Conservation (phyloP, 441 rosid species). For the Gossypium davidsonii region DNA sequence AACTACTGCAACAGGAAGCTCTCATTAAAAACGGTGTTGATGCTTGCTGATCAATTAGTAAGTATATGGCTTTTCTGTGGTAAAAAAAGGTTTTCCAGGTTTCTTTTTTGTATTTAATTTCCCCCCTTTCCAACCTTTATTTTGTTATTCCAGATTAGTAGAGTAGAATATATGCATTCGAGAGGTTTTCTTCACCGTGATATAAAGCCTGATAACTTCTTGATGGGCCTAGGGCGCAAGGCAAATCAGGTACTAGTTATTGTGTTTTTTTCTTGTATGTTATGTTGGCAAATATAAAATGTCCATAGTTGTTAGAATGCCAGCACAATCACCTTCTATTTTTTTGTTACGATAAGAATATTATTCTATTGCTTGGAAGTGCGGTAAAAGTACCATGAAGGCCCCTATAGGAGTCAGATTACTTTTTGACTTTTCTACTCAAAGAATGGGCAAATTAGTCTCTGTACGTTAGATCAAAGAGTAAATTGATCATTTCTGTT, state of each 20-base stretch:
- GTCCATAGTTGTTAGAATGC: background rate
- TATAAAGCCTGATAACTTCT: conserved; percentile 96
- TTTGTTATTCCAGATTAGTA: conserved; percentile 55
- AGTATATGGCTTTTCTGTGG: conserved; percentile 22
- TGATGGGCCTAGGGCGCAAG: conserved; percentile 98
- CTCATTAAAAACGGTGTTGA: conserved; percentile 82
- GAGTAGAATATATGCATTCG: conserved; percentile 97
- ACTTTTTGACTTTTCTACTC: too few relatives aligned
- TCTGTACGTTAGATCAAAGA: too few relatives aligned
- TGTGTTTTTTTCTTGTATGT: background rate
- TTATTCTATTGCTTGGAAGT: background rate
- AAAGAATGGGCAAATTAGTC: too few relatives aligned
- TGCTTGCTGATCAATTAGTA: conserved; percentile 98
- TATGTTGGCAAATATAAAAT: background rate
- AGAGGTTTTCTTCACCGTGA: conserved; percentile 98
- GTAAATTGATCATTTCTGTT: too few relatives aligned
- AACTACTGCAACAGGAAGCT: conserved; percentile 90
- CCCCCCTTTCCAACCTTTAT: background rate
- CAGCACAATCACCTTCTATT: background rate
- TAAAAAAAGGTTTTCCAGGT: background rate
- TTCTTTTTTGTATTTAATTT: background rate
- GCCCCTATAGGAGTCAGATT: too few relatives aligned
- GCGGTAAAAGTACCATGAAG: too few relatives aligned
- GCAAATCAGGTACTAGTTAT: conserved; percentile 73
- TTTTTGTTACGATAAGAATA: background rate